phyloP scores from a whole-genome alignment of 2,329 filamentous ascomycete genomes.

The Ascocoryne sarcoides region DNA sequence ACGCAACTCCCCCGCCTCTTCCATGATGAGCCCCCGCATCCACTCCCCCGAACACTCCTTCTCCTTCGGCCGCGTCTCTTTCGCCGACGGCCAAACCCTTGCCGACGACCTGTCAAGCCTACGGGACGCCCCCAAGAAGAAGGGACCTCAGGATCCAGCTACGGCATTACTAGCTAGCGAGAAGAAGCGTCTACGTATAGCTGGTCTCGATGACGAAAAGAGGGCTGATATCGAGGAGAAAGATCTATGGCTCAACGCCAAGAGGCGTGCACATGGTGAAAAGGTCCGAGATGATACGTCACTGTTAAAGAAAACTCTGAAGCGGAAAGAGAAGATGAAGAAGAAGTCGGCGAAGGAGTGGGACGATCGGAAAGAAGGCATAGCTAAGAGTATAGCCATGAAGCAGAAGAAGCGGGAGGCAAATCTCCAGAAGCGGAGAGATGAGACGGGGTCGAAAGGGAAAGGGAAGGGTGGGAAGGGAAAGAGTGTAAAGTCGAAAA shows the following conservation, averaged over 20 bases:
- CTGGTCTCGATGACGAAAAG: conserved; percentile 68
- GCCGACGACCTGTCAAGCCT: conserved; percentile 58
- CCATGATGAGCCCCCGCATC: conserved; percentile 47
- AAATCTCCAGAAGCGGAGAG: conserved; percentile 64
- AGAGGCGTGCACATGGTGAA: conserved; percentile 81
- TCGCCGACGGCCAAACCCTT: conserved; percentile 73
- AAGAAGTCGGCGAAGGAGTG: conserved; percentile 88
- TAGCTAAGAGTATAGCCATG: conserved; percentile 68
- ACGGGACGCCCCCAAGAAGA: conserved; percentile 62
- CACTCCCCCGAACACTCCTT: conserved; percentile 59
- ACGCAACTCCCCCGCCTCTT: conserved; percentile 47
- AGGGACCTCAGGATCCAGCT: conserved; percentile 76
- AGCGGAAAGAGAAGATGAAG: conserved; percentile 84
- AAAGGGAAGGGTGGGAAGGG: conserved; percentile 43
- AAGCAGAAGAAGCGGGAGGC: conserved; percentile 77
- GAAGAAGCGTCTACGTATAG: conserved; percentile 74
- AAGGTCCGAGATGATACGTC: conserved; percentile 80
- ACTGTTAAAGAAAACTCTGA: conserved; percentile 86
- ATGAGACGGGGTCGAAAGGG: conserved; percentile 60
- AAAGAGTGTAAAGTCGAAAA: conserved; percentile 43
- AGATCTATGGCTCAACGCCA: conserved; percentile 86
- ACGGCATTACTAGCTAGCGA: conserved; percentile 80
- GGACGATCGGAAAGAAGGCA: conserved; percentile 61
- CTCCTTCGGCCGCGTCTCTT: conserved; percentile 85
- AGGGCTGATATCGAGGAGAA: conserved; percentile 84